Percentiles rank a stretch among this genome's conserved stretches.
These are phyloP conservation scores for Escovopsis sp. DNA, from an alignment of 2,329 filamentous ascomycete species.

Conservation along the genomic window DNA sequence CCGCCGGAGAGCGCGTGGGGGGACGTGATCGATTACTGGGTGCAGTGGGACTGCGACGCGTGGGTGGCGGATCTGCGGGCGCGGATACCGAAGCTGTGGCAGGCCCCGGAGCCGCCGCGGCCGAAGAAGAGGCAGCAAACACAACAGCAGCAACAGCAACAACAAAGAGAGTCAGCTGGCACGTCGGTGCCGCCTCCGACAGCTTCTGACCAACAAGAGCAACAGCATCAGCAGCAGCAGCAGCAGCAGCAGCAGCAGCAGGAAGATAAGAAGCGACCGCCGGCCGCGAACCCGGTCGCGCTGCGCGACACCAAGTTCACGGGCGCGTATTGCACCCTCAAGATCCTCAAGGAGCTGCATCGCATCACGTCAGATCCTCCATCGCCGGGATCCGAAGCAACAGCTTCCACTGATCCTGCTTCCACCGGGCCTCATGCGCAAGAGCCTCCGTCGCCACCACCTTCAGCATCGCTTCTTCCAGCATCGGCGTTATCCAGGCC, in stretches of 20 bases:
- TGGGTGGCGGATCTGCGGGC: slow-evolving; percentile 51
- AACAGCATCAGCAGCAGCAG: too few relatives aligned
- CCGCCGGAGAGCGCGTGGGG: slow-evolving; percentile 58
- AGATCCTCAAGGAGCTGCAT: slow-evolving; percentile 25
- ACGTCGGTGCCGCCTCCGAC: slow-evolving; percentile 2
- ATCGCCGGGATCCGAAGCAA: neutral
- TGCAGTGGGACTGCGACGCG: slow-evolving; percentile 60
- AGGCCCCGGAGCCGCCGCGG: slow-evolving; percentile 32
- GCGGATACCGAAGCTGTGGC: slow-evolving; percentile 44
- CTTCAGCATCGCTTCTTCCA: too few relatives aligned
- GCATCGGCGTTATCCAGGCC: too few relatives aligned
- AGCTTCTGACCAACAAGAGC: too few relatives aligned
- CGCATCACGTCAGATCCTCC: slow-evolving; percentile 16
- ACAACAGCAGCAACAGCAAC: too few relatives aligned
- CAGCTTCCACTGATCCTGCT: slow-evolving; percentile 2
- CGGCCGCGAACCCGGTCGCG: slow-evolving; percentile 24
- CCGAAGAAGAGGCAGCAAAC: slow-evolving; percentile 22
- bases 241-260: slow-evolving; percentile 6
- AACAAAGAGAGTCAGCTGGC: slow-evolving; percentile 13
- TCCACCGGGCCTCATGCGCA: neutral
- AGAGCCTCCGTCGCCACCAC: too few relatives aligned
- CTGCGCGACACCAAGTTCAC: slow-evolving; percentile 30
- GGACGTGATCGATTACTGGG: slow-evolving; percentile 58
- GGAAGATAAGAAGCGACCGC: slow-evolving; percentile 16
- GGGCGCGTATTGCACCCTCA: slow-evolving; percentile 28